Evolutionary conservation across 176 grass and related monocot species (phyloP).

Genomic region (Puya raimondii): DNA sequence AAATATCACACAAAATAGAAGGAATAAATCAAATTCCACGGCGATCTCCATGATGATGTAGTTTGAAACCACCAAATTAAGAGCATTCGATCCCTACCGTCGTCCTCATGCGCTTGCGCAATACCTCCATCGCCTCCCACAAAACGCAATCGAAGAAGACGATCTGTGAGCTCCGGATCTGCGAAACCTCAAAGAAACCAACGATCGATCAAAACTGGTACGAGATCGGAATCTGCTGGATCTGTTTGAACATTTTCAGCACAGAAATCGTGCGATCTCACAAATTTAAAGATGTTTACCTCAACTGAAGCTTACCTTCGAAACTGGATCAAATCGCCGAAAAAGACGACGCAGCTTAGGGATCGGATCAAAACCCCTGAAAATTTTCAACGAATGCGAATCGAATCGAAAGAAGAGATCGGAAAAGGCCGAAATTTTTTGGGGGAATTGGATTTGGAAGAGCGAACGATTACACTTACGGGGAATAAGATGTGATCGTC

Average conservation of each 20-base stretch:
- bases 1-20: background rate
- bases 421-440: background rate
- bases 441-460: background rate
- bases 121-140: background rate
- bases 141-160: background rate
- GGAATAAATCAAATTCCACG: background rate
- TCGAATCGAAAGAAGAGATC: no score
- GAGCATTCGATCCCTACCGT: conserved; percentile 3
- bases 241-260: background rate
- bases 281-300: no score
- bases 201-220: background rate
- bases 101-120: conserved; percentile 3
- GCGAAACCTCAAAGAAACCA: background rate
- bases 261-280: background rate
- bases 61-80: background rate
- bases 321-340: no score
- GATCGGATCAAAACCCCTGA: no score
- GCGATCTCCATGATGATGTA: no score
- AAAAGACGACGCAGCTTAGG: no score
- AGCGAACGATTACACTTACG: background rate
- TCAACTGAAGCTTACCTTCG: no score
- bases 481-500: background rate
- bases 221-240: background rate
- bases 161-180: background rate
- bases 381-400: no score